Percentiles rank a stretch among this genome's conserved stretches.
These are phyloP conservation scores for Sporothrix pallida DNA, from an alignment of 2,329 filamentous ascomycete genomes.

Conservation along the genomic window DNA sequence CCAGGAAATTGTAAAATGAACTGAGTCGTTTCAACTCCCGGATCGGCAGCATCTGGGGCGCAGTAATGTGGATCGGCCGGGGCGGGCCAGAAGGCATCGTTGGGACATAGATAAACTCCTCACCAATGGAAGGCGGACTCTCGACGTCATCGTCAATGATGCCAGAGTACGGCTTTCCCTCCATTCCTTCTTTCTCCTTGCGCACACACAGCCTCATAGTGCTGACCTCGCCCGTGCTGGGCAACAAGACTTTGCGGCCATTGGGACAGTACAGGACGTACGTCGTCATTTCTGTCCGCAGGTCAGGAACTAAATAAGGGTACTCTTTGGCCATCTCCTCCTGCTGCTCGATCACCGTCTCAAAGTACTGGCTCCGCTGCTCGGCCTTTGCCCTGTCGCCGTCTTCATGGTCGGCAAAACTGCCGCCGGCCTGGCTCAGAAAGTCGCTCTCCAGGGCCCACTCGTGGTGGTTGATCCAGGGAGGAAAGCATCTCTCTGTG, in stretches of 20 bases:
- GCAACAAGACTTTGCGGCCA: neutral
- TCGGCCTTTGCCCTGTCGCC: neutral
- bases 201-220: neutral
- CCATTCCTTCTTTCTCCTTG: too few relatives aligned
- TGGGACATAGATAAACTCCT: neutral
- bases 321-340: too few relatives aligned
- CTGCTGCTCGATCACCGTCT: too few relatives aligned
- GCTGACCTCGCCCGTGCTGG: too few relatives aligned
- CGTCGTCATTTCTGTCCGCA: neutral
- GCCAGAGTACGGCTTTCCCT: too few relatives aligned
- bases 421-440: neutral
- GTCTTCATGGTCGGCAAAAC: neutral
- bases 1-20: neutral
- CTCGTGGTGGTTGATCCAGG: neutral
- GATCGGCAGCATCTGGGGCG: neutral
- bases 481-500: neutral
- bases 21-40: neutral
- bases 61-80: neutral
- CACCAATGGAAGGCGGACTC: too few relatives aligned
- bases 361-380: too few relatives aligned
- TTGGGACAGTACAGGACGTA: neutral
- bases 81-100: neutral
- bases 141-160: too few relatives aligned
- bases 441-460: conserved; percentile 15
- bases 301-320: neutral